Conservation (phyloP, 177 flowering plant species). For the Vitis hybrid region DNA sequence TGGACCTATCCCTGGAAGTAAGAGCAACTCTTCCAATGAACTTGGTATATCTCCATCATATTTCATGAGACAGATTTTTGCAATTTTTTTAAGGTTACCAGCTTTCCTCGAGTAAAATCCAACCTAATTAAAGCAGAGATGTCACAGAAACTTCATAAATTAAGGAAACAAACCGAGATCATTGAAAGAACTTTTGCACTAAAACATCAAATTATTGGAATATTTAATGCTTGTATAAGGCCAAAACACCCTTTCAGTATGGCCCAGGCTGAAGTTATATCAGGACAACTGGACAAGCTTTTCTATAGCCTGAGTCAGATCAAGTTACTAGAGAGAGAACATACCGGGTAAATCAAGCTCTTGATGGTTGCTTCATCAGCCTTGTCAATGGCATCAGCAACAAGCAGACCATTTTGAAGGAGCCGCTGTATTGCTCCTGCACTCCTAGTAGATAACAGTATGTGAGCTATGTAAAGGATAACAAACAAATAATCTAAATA, state of each 20-base stretch:
- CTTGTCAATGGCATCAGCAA: slow-evolving; percentile 65
- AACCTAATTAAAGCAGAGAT: slow-evolving; percentile 44
- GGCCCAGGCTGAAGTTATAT: neutral
- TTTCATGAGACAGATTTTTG: slow-evolving; percentile 72
- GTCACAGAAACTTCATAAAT: too few relatives aligned
- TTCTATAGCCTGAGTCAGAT: neutral
- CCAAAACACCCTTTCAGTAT: neutral
- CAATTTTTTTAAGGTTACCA: slow-evolving; percentile 81
- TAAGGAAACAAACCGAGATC: too few relatives aligned
- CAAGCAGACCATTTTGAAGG: slow-evolving; percentile 66
- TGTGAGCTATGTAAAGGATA: slow-evolving; percentile 2
- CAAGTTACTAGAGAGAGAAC: slow-evolving; percentile 14
- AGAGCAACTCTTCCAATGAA: slow-evolving; percentile 75
- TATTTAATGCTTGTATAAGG: too few relatives aligned
- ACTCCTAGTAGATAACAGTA: slow-evolving; percentile 19
- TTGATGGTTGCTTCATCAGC: slow-evolving; percentile 76
- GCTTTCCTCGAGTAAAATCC: slow-evolving; percentile 96
- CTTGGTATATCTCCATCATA: slow-evolving; percentile 93
- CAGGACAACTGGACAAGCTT: neutral
- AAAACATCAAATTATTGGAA: too few relatives aligned
- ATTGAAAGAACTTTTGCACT: neutral
- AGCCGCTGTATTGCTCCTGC: slow-evolving; percentile 94
- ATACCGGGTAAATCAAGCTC: slow-evolving; percentile 85
- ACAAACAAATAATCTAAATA: neutral
- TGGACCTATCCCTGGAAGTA: slow-evolving; percentile 97